A percentile compares a stretch with the other conserved stretches of the same genome.
phyloP scores from a whole-genome alignment of 345 rosid species.

The Microthlaspi erraticum region DNA sequence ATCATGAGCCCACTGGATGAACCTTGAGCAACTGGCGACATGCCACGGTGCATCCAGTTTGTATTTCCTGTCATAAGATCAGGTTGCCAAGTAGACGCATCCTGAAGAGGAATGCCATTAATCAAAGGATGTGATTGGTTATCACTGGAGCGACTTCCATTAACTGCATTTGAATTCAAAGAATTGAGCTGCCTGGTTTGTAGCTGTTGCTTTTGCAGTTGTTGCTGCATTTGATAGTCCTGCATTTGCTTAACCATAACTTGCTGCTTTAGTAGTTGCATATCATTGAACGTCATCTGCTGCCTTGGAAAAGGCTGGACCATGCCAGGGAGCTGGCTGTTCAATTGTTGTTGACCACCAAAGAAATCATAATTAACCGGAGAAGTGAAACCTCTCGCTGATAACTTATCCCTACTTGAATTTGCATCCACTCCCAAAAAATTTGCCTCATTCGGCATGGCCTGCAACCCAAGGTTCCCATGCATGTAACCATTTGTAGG shows the following conservation, averaged over 20 bases:
- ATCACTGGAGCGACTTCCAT: slow-evolving; percentile 51
- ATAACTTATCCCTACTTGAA: slow-evolving; percentile 54
- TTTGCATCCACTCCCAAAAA: slow-evolving; percentile 67
- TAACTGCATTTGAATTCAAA: slow-evolving; percentile 52
- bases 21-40: slow-evolving; percentile 58
- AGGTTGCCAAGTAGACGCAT: slow-evolving; percentile 69
- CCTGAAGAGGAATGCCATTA: slow-evolving; percentile 69
- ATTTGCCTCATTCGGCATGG: slow-evolving; percentile 62
- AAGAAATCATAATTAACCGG: slow-evolving; percentile 71
- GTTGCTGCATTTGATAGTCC: slow-evolving; percentile 78
- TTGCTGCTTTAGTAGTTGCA: slow-evolving; percentile 82
- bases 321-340: slow-evolving; percentile 61
- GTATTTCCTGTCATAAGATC: slow-evolving; percentile 59
- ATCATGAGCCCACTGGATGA: slow-evolving; percentile 60
- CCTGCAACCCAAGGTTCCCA: slow-evolving; percentile 38
- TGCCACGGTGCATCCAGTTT: slow-evolving; percentile 59
- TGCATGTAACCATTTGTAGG: slow-evolving; percentile 65
- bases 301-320: slow-evolving; percentile 71
- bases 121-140: slow-evolving; percentile 52
- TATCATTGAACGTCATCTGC: slow-evolving; percentile 67
- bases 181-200: slow-evolving; percentile 61
- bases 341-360: slow-evolving; percentile 69
- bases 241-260: slow-evolving; percentile 74
- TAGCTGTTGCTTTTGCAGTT: slow-evolving; percentile 58
- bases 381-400: slow-evolving; percentile 60